Percentiles rank a stretch among this genome's conserved stretches.
Conservation (phyloP, 2,329 filamentous ascomycete species). For the Ascosphaera apis region DNA sequence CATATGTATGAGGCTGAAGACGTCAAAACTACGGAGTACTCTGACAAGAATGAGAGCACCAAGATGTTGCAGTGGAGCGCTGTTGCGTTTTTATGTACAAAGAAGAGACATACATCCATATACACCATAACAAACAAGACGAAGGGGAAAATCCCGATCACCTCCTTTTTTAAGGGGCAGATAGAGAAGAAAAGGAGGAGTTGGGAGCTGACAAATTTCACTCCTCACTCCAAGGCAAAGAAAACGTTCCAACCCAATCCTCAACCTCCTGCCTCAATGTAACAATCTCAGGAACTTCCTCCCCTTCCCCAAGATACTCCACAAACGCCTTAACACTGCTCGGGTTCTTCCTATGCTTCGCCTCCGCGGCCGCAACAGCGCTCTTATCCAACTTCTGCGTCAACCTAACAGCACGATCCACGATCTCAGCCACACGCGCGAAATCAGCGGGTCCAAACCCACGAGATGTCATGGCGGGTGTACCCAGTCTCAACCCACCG, state of each 20-base stretch:
- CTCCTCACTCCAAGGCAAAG: slow-evolving; percentile 57
- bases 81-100: too few relatives aligned
- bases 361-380: slow-evolving; percentile 50
- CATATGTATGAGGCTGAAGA: too few relatives aligned
- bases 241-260: slow-evolving; percentile 71
- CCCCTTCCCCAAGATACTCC: slow-evolving; percentile 58
- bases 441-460: slow-evolving; percentile 86
- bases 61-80: too few relatives aligned
- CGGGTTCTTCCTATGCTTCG: slow-evolving; percentile 67
- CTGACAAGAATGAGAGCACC: too few relatives aligned
- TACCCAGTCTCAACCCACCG: slow-evolving; percentile 80
- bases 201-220: slow-evolving; percentile 21
- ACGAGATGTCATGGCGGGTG: slow-evolving; percentile 90
- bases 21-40: too few relatives aligned
- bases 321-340: slow-evolving; percentile 99
- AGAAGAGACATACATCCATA: too few relatives aligned
- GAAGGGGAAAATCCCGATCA: too few relatives aligned
- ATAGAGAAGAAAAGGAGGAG: too few relatives aligned
- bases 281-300: slow-evolving; percentile 63
- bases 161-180: too few relatives aligned
- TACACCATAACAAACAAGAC: too few relatives aligned
- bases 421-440: slow-evolving; percentile 59
- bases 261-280: slow-evolving; percentile 75
- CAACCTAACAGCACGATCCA: slow-evolving; percentile 62
- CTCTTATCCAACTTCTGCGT: slow-evolving; percentile 52